Conservation (phyloP, 2,329 filamentous ascomycete species). For the Microascus cirrosus region DNA sequence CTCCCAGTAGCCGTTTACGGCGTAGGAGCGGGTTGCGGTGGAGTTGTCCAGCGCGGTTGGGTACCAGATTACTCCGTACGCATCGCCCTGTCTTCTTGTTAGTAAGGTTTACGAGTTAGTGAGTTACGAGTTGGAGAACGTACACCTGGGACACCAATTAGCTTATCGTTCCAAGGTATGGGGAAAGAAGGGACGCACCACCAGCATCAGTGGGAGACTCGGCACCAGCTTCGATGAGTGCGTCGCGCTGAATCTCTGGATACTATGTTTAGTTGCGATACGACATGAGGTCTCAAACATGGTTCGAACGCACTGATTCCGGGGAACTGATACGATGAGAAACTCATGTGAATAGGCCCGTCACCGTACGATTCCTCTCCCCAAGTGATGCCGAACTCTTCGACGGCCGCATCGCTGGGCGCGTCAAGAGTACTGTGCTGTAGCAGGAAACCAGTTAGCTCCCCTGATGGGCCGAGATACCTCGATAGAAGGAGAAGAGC, state of each 20-base stretch:
- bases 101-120: background rate
- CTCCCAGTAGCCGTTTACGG: slow-evolving; percentile 5
- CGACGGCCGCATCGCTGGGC: slow-evolving; percentile 14
- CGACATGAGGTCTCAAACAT: background rate
- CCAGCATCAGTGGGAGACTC: slow-evolving; percentile 1
- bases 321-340: slow-evolving; percentile 6
- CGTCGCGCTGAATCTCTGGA: slow-evolving; percentile 2
- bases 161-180: background rate
- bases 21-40: slow-evolving; percentile 5
- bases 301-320: background rate
- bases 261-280: background rate
- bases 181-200: background rate
- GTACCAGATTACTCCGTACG: slow-evolving; percentile 5
- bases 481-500: background rate
- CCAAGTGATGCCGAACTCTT: slow-evolving; percentile 17
- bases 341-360: slow-evolving; percentile 7
- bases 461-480: background rate
- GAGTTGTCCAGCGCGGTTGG: slow-evolving; percentile 3
- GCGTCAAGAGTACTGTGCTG: slow-evolving; percentile 14
- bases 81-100: background rate
- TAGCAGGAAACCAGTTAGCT: background rate
- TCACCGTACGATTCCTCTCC: slow-evolving; percentile 24
- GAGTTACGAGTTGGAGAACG: background rate
- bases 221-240: slow-evolving; percentile 2
- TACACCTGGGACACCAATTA: background rate